Percentiles rank a stretch among this genome's conserved stretches.
These are phyloP conservation scores for Stagonosporopsis rhizophila DNA, from an alignment of 2,329 filamentous ascomycete genomes.

Conservation along the genomic window DNA sequence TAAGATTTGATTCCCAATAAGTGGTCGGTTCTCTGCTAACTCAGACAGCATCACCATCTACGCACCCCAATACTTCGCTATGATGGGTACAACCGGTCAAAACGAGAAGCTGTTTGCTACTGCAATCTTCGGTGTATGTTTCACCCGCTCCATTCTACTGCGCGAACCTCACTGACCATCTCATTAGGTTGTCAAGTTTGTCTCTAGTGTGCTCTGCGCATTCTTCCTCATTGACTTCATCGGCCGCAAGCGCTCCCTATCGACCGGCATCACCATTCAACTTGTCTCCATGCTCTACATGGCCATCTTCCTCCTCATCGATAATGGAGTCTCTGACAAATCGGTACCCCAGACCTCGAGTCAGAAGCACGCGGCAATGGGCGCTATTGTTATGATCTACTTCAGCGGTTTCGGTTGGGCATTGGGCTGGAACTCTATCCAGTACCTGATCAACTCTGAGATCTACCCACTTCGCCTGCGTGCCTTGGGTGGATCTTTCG, in stretches of 20 bases:
- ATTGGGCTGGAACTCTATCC: slow-evolving; percentile 72
- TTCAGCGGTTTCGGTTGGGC: slow-evolving; percentile 51
- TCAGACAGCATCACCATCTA: slow-evolving; percentile 42
- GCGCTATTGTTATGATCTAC: slow-evolving; percentile 73
- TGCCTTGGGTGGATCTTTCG: slow-evolving; percentile 72
- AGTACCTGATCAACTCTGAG: slow-evolving; percentile 80
- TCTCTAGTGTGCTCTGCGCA: slow-evolving; percentile 71
- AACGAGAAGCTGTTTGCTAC: slow-evolving; percentile 76
- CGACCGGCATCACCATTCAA: slow-evolving; percentile 58
- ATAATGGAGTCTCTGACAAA: slow-evolving; percentile 61
- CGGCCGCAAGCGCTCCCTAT: slow-evolving; percentile 69
- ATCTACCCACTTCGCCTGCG: slow-evolving; percentile 78
- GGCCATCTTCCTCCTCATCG: slow-evolving; percentile 65
- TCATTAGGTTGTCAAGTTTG: slow-evolving; percentile 62
- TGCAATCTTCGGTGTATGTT: slow-evolving; percentile 68
- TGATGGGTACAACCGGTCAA: slow-evolving; percentile 73
- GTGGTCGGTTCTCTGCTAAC: background rate
- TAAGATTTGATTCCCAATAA: background rate
- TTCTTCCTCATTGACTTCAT: slow-evolving; percentile 82
- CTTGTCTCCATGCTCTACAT: slow-evolving; percentile 63
- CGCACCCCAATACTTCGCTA: slow-evolving; percentile 73
- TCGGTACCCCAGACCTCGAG: slow-evolving; percentile 55
- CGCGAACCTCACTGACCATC: background rate
- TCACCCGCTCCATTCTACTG: background rate
- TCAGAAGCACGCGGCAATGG: slow-evolving; percentile 66